phyloP scores from a whole-genome alignment of 176 grass and related monocot genomes.

The Triticum timopheevii region DNA sequence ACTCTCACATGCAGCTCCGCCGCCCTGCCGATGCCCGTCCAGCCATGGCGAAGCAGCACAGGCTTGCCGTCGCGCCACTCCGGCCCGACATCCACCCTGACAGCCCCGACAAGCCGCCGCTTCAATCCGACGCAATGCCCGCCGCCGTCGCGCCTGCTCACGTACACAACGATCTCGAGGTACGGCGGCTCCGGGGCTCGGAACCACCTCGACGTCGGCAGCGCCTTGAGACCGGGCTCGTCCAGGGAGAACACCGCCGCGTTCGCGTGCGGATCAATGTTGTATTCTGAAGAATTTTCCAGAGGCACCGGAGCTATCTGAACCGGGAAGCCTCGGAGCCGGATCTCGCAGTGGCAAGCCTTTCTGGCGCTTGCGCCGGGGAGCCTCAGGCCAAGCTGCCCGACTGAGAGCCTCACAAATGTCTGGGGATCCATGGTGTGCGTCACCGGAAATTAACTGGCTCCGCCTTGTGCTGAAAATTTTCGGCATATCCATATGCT shows the following conservation, averaged over 20 bases:
- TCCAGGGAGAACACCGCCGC: constrained; percentile 76
- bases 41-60: constrained; percentile 67
- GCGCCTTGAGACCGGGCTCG: constrained; percentile 53
- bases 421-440: constrained; percentile 72
- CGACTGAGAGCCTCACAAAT: constrained; percentile 18
- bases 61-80: constrained; percentile 63
- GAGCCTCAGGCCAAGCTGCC: constrained; percentile 49
- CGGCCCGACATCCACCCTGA: constrained; percentile 62
- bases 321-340: constrained; percentile 58
- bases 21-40: constrained; percentile 55
- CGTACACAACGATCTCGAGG: constrained; percentile 63
- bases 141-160: constrained; percentile 16
- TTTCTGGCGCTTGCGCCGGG: constrained; percentile 26
- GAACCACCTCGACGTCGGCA: constrained; percentile 50
- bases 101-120: constrained; percentile 51
- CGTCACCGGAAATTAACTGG: constrained; percentile 14
- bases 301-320: constrained; percentile 49
- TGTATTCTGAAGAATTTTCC: constrained; percentile 44
- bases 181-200: constrained; percentile 18
- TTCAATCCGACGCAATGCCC: constrained; percentile 24
- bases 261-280: constrained; percentile 50
- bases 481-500: not conserved
- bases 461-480: constrained; percentile 20
- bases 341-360: constrained; percentile 60
- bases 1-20: constrained; percentile 61